Conservation (phyloP, 768 basidiomycete species). For the Mycena alexandri region DNA sequence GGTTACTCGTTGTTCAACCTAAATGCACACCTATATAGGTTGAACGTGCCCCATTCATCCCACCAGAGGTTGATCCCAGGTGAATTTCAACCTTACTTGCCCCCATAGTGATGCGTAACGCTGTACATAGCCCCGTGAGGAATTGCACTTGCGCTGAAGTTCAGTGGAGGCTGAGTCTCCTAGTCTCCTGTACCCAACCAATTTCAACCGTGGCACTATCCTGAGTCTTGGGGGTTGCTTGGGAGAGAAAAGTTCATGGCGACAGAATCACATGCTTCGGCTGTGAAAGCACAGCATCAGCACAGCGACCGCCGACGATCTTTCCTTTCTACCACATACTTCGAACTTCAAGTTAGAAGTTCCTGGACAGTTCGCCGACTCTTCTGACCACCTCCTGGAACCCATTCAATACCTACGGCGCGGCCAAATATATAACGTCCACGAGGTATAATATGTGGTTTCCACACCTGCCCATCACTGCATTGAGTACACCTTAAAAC, state of each 20-base stretch:
- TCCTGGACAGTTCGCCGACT: background rate
- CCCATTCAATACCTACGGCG: background rate
- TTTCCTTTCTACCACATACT: background rate
- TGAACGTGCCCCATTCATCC: too few relatives aligned
- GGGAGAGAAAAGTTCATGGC: too few relatives aligned
- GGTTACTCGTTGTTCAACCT: too few relatives aligned
- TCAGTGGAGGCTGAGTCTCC: background rate
- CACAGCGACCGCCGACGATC: background rate
- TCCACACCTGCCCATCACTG: conserved; percentile 17
- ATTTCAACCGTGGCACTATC: background rate
- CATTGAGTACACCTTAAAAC: conserved; percentile 11
- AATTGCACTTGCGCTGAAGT: background rate
- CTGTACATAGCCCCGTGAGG: too few relatives aligned
- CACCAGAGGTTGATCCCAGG: too few relatives aligned
- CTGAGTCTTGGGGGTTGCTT: too few relatives aligned
- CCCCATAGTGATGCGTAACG: too few relatives aligned
- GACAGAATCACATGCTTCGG: too few relatives aligned
- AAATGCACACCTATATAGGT: too few relatives aligned
- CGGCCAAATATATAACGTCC: background rate
- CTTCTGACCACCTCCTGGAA: background rate
- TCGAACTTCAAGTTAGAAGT: too few relatives aligned
- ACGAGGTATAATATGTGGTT: conserved; percentile 33
- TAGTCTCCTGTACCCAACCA: background rate
- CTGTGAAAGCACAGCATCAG: conserved; percentile 9
- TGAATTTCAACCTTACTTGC: too few relatives aligned